These are phyloP conservation scores for Multifurca ochricompacta DNA, from an alignment of 768 basidiomycete genomes.

Conservation along the genomic window DNA sequence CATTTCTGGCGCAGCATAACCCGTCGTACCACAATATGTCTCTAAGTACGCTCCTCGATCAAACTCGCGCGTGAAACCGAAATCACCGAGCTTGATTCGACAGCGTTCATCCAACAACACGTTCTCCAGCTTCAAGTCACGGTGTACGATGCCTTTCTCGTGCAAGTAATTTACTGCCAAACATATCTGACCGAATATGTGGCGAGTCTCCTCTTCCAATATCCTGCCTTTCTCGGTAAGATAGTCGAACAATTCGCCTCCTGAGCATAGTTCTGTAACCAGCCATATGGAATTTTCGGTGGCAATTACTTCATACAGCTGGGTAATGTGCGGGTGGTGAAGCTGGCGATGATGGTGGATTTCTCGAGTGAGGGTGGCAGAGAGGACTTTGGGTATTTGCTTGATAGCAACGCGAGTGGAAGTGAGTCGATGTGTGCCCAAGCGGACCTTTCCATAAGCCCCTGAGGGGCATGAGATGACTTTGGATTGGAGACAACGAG, in stretches of 20 bases:
- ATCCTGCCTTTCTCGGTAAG: conserved; percentile 91
- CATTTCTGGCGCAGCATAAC: conserved; percentile 92
- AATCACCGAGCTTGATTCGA: conserved; percentile 88
- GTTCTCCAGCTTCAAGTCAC: conserved; percentile 96
- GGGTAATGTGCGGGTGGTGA: conserved; percentile 91
- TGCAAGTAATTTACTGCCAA: conserved; percentile 93
- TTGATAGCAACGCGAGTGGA: conserved; percentile 93
- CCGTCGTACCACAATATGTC: conserved; percentile 93
- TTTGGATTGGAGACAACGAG: neutral
- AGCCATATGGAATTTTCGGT: conserved; percentile 96
- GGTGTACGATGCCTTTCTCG: conserved; percentile 87
- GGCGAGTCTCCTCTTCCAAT: conserved; percentile 71
- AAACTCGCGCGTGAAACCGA: conserved; percentile 92
- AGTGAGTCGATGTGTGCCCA: conserved; percentile 91
- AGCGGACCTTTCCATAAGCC: conserved; percentile 90
- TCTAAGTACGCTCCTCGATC: conserved; percentile 73
- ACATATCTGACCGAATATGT: conserved; percentile 93
- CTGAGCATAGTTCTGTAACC: conserved; percentile 92
- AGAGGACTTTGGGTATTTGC: conserved; percentile 93
- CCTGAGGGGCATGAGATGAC: conserved; percentile 38
- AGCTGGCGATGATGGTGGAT: conserved; percentile 97
- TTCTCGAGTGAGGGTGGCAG: conserved; percentile 87
- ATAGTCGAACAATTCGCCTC: conserved; percentile 97
- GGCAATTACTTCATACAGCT: conserved; percentile 96
- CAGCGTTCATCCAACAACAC: conserved; percentile 86